Evolutionary conservation across 148 eudicot species (phyloP), one percentile per base, ranked within the genome.

Genomic region (Rhododendron ferrugineum): DNA sequence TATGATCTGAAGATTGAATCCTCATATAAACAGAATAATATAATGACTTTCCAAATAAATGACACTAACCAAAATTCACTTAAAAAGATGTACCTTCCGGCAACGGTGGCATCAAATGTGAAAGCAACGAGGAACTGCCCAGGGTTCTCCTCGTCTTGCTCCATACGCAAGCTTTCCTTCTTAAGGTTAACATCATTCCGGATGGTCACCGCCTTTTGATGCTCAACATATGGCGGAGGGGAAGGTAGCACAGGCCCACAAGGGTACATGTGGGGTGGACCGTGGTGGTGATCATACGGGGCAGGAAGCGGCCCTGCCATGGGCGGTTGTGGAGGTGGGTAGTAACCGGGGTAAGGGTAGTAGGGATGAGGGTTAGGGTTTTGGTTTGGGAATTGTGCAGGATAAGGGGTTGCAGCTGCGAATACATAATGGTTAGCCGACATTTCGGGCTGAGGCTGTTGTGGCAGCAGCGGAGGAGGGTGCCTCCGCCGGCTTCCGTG

Each of bases 141-240:
- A 44, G 98, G 96, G 82, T 96, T 90, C 15, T 85, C 90, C 34
- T 91, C 96, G 84, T 96, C 99, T 5, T 91, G 89, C 89, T 90
- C 98, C 85, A 95, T 87, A 90, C 89, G 85, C 84, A 96, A 83
- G 86, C 93, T 94, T 87, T 96, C 99, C 86, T 96, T 96, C 96
- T 94, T 96, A 83, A 96, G 85, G 86, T 96, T 95, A 28, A 96
- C 94, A 87, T 95, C 98, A 68, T 96, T 96, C 80, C 96, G 82
- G 32, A 96, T 95, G 5, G 99, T 96, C 68, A 96, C 94, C 7
- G 98, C 98, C 85, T 93, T 96, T 89, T 96, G 99, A 79, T 95
- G 96, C 92, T 96, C 98, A 62, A 96, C 97, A 82, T 86, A 91
- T 1, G 96, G 92, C 4, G 92, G 66, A 9, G 94, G 94, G 3